phyloP scores from a whole-genome alignment of 352 stramenopile genomes.

The Globisporangium orthogonon region DNA sequence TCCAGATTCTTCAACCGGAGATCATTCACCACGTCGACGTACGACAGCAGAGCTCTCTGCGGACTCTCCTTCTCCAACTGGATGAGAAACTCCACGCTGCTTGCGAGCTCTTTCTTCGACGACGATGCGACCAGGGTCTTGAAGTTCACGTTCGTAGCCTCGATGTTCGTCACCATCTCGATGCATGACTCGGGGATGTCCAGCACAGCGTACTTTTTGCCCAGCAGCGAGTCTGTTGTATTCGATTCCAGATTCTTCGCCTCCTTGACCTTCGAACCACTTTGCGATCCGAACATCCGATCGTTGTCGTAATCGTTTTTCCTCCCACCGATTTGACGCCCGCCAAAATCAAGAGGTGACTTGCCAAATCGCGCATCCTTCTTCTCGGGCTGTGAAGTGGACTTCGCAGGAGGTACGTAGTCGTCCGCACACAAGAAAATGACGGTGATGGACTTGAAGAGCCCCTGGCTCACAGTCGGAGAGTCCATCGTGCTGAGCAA shows the following conservation, averaged over 20 bases:
- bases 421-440: constrained; percentile 59
- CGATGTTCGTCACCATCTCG: constrained; percentile 48
- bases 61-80: constrained; percentile 73
- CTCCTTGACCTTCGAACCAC: constrained; percentile 15
- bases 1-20: constrained; percentile 81
- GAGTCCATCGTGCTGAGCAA: constrained; percentile 17
- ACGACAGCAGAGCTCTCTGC: constrained; percentile 36
- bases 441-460: constrained; percentile 78
- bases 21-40: constrained; percentile 66
- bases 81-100: constrained; percentile 56
- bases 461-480: constrained; percentile 13
- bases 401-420: constrained; percentile 43
- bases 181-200: constrained; percentile 78
- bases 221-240: constrained; percentile 47
- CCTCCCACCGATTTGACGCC: constrained; percentile 46
- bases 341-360: constrained; percentile 18
- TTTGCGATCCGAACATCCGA: constrained; percentile 30
- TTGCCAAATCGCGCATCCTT: background rate
- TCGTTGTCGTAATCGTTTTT: constrained; percentile 36
- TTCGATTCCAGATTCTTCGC: constrained; percentile 50
- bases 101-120: constrained; percentile 71
- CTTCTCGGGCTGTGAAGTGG: constrained; percentile 12
- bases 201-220: constrained; percentile 61
- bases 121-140: constrained; percentile 54
- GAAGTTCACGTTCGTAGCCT: constrained; percentile 40